Conservation (phyloP, 2,329 filamentous ascomycete species). For the Arachnomyces sp. region DNA sequence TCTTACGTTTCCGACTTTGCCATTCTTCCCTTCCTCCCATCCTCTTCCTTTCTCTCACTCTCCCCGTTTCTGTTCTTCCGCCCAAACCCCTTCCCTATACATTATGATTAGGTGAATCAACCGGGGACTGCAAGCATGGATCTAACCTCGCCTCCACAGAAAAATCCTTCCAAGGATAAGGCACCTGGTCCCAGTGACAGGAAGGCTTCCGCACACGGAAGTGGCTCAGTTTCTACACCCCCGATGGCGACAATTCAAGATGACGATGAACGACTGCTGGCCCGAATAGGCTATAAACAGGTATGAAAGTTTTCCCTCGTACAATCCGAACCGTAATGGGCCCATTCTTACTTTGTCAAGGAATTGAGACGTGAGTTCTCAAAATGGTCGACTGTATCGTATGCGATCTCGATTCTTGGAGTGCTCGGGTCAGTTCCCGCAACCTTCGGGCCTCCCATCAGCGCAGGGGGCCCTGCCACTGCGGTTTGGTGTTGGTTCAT, state of each 20-base stretch:
- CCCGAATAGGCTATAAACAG: constrained; percentile 56
- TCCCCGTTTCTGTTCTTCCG: too few species aligned
- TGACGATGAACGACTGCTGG: constrained; percentile 52
- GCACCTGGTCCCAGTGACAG: not conserved
- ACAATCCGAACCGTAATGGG: constrained; percentile 2
- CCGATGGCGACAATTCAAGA: constrained; percentile 40
- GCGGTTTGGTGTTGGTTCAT: constrained; percentile 60
- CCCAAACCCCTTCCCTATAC: too few species aligned
- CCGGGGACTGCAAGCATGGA: constrained; percentile 5
- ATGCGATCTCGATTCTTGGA: constrained; percentile 57
- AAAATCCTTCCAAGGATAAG: constrained; percentile 1
- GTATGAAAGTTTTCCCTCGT: constrained; percentile 30
- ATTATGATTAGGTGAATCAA: too few species aligned
- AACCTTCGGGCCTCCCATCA: constrained; percentile 52
- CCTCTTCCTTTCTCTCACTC: too few species aligned
- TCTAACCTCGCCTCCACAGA: constrained; percentile 9
- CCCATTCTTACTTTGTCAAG: constrained; percentile 29
- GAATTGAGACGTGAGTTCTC: constrained; percentile 56
- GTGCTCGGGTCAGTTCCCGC: constrained; percentile 58
- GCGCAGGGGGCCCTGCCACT: constrained; percentile 53
- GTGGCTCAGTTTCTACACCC: constrained; percentile 4
- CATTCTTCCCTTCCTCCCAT: too few species aligned
- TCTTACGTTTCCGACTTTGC: too few species aligned
- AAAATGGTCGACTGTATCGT: constrained; percentile 59
- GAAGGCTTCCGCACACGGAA: constrained; percentile 2